Base-by-base conservation (phyloP, 345 rosid species). In the Lepidium africanum region DNA sequence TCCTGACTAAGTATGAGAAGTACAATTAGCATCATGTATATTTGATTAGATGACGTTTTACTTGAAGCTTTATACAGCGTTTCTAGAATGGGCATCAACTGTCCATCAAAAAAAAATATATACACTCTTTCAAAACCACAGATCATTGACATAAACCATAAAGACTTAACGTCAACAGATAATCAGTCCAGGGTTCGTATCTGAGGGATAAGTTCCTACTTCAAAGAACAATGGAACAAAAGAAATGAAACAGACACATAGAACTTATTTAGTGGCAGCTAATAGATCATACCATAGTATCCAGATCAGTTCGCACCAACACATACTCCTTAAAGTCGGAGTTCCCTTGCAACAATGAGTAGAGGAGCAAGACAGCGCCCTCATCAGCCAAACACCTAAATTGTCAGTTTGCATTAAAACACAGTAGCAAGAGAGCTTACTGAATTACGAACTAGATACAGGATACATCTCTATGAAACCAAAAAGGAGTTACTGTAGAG, bases 1-100 rank as follows among this genome's bases (percentile, higher is more conserved):
- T 94, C 99, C 69, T 94, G 96, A 81, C 99, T 91, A 59, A 94
- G 97, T 59, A 94, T 89, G 80, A 94, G 99, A 77, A 94, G 96
- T 57, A 89, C 86, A 49, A 94, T 94, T 77, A 94, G 86, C 78
- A 94, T 81, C 88, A 94, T 91, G 81, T 94, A 94, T 67, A 94
- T 91, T 65, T 94, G 99, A 82, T 91, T 94, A 54, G 99, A 79
- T 10, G 96, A 81, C 7, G 96, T 89, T 83, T 81, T 91, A 82
- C 77, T 91, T 6, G 95, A 87, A 71, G 95, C 84, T 78, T 83
- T 89, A 67, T 87, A 94, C 59, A 94, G 70, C 13, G 93, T 87
- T 79, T 91, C 99, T 85, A 94, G 81, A 75, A 94, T 87, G 53
- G 99, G 97, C 83, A 94, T 81, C 85, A 94, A 79, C 99, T 94